These are phyloP conservation scores for Atalantia buxifolia DNA, from an alignment of 345 rosid species.

Conservation along the genomic window DNA sequence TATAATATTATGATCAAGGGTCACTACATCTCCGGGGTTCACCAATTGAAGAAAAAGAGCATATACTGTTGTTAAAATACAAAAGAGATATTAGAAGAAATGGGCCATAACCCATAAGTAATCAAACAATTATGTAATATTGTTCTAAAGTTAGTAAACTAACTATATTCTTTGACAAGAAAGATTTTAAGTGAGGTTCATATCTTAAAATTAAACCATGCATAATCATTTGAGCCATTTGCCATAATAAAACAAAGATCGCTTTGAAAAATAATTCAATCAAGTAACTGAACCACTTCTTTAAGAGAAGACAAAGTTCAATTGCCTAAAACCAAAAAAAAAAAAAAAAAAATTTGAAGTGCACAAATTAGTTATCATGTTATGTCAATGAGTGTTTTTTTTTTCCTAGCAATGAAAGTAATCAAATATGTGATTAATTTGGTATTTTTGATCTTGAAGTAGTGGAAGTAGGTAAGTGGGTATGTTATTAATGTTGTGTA, in stretches of 20 bases:
- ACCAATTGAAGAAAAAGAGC: no score
- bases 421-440: background rate
- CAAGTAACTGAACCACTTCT: no score
- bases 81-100: background rate
- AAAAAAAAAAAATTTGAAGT: no score
- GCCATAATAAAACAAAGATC: background rate
- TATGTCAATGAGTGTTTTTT: no score
- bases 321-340: no score
- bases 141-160: background rate
- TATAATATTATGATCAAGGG: no score
- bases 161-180: background rate
- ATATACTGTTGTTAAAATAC: no score
- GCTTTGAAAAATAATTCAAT: background rate
- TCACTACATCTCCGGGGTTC: no score
- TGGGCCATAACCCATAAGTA: background rate
- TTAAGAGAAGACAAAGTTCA: no score
- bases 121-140: background rate
- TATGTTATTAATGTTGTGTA: background rate
- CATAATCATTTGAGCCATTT: background rate
- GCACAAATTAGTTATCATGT: no score
- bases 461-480: background rate
- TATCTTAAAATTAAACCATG: background rate
- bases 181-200: background rate
- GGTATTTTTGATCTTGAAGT: background rate
- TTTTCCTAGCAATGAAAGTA: no score